phyloP scores from a whole-genome alignment of 805 yeast genomes.

The Lipomyces chichibuensis region DNA sequence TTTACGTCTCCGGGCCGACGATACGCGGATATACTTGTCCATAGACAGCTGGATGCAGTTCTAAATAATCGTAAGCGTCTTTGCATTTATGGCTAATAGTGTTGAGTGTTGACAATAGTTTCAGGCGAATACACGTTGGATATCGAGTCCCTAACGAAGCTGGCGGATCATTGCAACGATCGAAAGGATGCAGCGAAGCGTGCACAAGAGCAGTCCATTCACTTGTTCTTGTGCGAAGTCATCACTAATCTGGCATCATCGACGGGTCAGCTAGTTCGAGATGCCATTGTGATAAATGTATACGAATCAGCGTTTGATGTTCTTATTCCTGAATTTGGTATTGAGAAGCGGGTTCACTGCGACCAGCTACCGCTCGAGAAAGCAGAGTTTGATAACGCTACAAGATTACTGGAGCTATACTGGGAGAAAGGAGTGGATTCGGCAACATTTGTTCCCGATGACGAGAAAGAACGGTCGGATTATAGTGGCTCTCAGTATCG shows the following conservation, averaged over 20 bases:
- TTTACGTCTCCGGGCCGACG: constrained; percentile 91
- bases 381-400: constrained; percentile 82
- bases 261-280: constrained; percentile 79
- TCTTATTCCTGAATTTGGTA: constrained; percentile 87
- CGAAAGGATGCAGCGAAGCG: constrained; percentile 90
- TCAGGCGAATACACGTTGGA: constrained; percentile 44
- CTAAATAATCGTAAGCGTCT: constrained; percentile 45
- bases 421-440: constrained; percentile 95
- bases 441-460: constrained; percentile 89
- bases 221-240: constrained; percentile 78
- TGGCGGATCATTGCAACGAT: constrained; percentile 92
- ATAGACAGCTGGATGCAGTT: constrained; percentile 80
- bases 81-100: constrained; percentile 35
- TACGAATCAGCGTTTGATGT: constrained; percentile 97
- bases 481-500: constrained; percentile 76
- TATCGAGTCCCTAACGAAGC: constrained; percentile 64
- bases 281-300: constrained; percentile 88
- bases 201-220: constrained; percentile 95
- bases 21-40: constrained; percentile 90
- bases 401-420: constrained; percentile 72
- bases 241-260: constrained; percentile 70
- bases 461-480: constrained; percentile 77
- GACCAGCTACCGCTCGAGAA: constrained; percentile 91
- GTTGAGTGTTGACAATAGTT: background rate
- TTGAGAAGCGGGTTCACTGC: constrained; percentile 95